phyloP scores from a whole-genome alignment of 2,329 filamentous ascomycete genomes.

The Cladosporium sp. region DNA sequence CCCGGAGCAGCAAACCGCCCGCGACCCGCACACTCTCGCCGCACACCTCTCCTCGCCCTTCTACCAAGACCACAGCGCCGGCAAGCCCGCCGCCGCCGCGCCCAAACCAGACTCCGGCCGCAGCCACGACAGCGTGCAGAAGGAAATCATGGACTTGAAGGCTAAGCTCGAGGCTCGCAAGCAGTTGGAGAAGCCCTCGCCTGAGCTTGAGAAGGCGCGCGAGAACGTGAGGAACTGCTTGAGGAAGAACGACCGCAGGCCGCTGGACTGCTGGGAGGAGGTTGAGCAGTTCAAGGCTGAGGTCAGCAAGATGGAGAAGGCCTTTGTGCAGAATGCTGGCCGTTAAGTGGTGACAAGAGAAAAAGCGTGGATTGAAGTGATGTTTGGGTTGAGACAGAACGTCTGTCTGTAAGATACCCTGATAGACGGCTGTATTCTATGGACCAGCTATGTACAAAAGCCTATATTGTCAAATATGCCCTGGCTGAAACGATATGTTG shows the following conservation, averaged over 20 bases:
- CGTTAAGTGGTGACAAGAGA: conserved; percentile 32
- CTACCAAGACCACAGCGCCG: conserved; percentile 40
- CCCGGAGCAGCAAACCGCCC: conserved; percentile 26
- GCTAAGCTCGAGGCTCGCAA: conserved; percentile 56
- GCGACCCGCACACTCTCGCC: conserved; percentile 32
- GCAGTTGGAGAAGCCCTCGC: conserved; percentile 65
- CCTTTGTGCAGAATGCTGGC: conserved; percentile 83
- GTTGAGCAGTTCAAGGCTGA: conserved; percentile 88
- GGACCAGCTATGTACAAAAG: conserved; percentile 19
- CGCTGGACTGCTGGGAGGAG: conserved; percentile 92
- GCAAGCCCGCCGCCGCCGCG: conserved; percentile 30
- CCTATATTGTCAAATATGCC: background rate
- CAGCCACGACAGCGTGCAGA: conserved; percentile 55
- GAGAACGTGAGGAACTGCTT: conserved; percentile 77
- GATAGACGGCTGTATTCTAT: conserved; percentile 22
- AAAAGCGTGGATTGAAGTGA: background rate
- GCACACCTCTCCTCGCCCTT: conserved; percentile 39
- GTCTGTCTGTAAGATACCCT: conserved; percentile 17
- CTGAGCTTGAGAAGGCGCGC: conserved; percentile 72
- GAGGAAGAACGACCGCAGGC: conserved; percentile 79
- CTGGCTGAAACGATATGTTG: background rate
- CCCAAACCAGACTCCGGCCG: conserved; percentile 47
- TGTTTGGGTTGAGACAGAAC: conserved; percentile 9
- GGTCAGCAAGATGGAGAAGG: conserved; percentile 81
- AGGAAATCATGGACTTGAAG: conserved; percentile 60